phyloP scores from a whole-genome alignment of 1,139 yeast genomes.

The Debaryomycetaceae sp. region DNA sequence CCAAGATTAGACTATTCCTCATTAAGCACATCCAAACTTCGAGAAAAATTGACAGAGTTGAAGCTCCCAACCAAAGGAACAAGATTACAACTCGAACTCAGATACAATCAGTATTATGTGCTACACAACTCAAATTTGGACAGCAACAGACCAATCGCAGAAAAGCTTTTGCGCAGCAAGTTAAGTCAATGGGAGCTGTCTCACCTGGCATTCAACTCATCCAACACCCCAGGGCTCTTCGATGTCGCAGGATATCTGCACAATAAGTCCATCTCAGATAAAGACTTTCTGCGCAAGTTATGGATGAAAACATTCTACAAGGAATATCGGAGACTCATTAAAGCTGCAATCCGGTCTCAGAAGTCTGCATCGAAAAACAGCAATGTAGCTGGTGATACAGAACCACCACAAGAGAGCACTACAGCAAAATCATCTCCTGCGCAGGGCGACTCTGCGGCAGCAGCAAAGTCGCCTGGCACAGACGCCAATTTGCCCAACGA shows the following conservation, averaged over 20 bases:
- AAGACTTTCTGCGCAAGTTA: constrained; percentile 37
- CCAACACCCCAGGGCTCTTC: constrained; percentile 21
- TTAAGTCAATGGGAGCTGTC: constrained; percentile 69
- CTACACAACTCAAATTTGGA: constrained; percentile 84
- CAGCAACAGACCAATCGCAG: constrained; percentile 62
- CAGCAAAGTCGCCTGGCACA: too few relatives aligned
- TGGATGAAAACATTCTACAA: constrained; percentile 51
- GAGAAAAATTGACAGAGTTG: constrained; percentile 53
- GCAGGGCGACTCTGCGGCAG: too few relatives aligned
- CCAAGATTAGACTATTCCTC: constrained; percentile 63
- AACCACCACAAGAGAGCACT: neutral
- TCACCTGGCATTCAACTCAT: constrained; percentile 31
- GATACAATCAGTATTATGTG: constrained; percentile 78
- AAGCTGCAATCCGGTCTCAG: constrained; percentile 38
- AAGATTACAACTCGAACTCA: constrained; percentile 57
- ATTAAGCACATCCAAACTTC: constrained; percentile 57
- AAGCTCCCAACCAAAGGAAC: constrained; percentile 64
- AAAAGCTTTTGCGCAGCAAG: constrained; percentile 50
- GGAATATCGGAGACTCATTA: constrained; percentile 53
- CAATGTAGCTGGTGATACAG: too few relatives aligned
- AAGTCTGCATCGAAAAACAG: constrained; percentile 21
- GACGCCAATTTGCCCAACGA: too few relatives aligned
- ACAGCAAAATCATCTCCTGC: too few relatives aligned
- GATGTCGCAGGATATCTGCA: constrained; percentile 21
- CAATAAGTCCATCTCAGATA: constrained; percentile 31